Evolutionary conservation across 73 alveolate genomes (phyloP), one percentile per base, ranked within the genome.

Genomic region (Blepharisma stoltei): DNA sequence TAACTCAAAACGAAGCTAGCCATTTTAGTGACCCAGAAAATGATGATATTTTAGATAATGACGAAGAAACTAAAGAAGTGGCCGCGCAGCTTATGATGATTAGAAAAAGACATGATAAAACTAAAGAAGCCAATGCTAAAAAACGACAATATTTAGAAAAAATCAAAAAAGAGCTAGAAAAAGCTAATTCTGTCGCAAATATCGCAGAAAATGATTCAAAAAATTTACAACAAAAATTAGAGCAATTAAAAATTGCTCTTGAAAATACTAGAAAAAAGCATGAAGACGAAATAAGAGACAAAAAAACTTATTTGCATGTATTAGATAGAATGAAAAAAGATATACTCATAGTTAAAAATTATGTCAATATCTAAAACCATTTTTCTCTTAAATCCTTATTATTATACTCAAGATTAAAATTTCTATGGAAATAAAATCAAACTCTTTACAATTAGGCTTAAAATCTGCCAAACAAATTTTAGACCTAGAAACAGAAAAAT

Each of bases 321-420:
- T 73, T 90, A 44, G 90, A 83, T 55, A 78, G 98, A 67, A 55
- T 92, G 77, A 92, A 89, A 81, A 88, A 92, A 70, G 98, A 92
- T 82, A n/a, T n/a, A n/a, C n/a, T n/a, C n/a, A n/a, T n/a, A n/a
- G n/a, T n/a, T n/a, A n/a, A n/a, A n/a, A n/a, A n/a, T n/a, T n/a
- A n/a, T n/a, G n/a, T n/a, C n/a, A n/a, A n/a, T n/a, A n/a, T n/a
- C n/a, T n/a, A n/a, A n/a, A n/a, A n/a, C n/a, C n/a, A n/a, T n/a
- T n/a, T n/a, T n/a, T n/a, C n/a, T n/a, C n/a, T n/a, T n/a, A n/a
- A n/a, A n/a, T n/a, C n/a, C n/a, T n/a, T n/a, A n/a, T n/a, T n/a
- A n/a, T n/a, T n/a, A n/a, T n/a, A n/a, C n/a, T n/a, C n/a, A n/a
- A n/a, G n/a, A n/a, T n/a, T n/a, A 77, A 86, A 6, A 69, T 90